Evolutionary conservation across 2,329 filamentous ascomycete genomes (phyloP), one percentile per base, ranked within the genome.

Genomic region (Penicillium polonicum): DNA sequence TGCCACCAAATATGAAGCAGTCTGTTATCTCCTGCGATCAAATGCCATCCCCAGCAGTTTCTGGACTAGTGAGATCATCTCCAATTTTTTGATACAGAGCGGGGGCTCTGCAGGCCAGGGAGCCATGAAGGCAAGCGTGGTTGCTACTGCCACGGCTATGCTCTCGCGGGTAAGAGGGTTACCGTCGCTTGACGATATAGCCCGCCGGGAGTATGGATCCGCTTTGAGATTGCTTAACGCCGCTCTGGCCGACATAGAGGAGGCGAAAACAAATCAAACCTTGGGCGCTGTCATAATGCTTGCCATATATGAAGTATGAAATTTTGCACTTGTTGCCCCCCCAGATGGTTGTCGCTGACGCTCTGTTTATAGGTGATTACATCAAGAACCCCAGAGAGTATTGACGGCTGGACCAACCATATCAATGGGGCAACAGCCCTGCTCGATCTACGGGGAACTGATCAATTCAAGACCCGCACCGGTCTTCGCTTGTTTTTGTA

Each of bases 401-500:
- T 82, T 21, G 73, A 78, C 17, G 79, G 79, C 21, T 85, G 84
- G 60, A 81, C 80, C 52, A 81, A 80, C 6, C 85, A 88, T 67
- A 80, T 87, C 45, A 77, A 82, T 64, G 85, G 85, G 1, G 85
- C 84, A 2, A 78, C 83, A 44, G 83, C 85, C 12, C 71, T 88
- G n/a, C 73, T 87, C 19, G 79, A 80, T 56, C 51, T 77, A 41
- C 69, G 75, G n/a, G 76, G 74, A 9, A 53, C 63, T 4, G 63
- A 73, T n/a, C 73, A 76, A 49, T 63, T 78, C 33, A 70, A 75
- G 55, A 69, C 65, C 48, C 71, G 77, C 23, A 75, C 79, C 48
- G 81, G 82, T 5, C 76, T 84, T 59, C 76, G 80, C 35, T 79
- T 80, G 5, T 79, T 86, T 52, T 63, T 85, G 15, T 82, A 85